Evolutionary conservation across 768 basidiomycete genomes (phyloP).

Genomic region (Trametes sanguinea): DNA sequence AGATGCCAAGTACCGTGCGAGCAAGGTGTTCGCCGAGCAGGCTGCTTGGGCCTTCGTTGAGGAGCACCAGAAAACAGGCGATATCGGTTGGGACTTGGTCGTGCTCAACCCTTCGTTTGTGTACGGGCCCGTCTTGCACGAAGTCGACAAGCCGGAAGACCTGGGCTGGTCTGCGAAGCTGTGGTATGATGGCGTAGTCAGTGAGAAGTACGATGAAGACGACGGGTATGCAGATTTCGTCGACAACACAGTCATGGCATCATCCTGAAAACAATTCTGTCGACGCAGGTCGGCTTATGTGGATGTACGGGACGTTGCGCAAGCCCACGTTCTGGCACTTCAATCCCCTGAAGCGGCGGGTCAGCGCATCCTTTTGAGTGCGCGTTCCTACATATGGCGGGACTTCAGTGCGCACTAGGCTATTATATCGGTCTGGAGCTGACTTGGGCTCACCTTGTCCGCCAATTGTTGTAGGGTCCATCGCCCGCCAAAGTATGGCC

Average conservation of each 20-base stretch:
- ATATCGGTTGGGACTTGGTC: constrained; percentile 52
- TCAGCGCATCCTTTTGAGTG: constrained; percentile 56
- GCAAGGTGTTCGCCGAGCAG: constrained; percentile 62
- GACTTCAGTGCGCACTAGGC: constrained; percentile 21
- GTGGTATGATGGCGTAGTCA: constrained; percentile 29
- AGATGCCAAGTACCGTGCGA: constrained; percentile 51
- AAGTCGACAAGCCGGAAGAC: constrained; percentile 35
- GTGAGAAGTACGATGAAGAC: constrained; percentile 22
- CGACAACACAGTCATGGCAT: constrained; percentile 6
- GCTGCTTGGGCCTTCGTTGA: constrained; percentile 54
- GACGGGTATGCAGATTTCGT: constrained; percentile 25
- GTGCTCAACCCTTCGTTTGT: constrained; percentile 55
- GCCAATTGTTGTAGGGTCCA: constrained; percentile 2
- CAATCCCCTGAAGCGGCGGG: constrained; percentile 53
- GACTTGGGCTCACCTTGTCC: not conserved
- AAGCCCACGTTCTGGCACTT: constrained; percentile 55
- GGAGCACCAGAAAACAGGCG: constrained; percentile 37
- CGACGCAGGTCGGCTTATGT: constrained; percentile 22
- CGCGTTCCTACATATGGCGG: constrained; percentile 31
- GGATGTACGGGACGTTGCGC: constrained; percentile 58
- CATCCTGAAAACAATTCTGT: not conserved
- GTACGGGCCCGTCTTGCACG: constrained; percentile 34
- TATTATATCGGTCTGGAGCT: no score
- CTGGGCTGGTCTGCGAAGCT: constrained; percentile 39
- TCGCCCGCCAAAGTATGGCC: not conserved